A percentile compares a stretch with the other conserved stretches of the same genome.
Conservation (phyloP, 352 stramenopile species). For the Pythium brassicae region DNA sequence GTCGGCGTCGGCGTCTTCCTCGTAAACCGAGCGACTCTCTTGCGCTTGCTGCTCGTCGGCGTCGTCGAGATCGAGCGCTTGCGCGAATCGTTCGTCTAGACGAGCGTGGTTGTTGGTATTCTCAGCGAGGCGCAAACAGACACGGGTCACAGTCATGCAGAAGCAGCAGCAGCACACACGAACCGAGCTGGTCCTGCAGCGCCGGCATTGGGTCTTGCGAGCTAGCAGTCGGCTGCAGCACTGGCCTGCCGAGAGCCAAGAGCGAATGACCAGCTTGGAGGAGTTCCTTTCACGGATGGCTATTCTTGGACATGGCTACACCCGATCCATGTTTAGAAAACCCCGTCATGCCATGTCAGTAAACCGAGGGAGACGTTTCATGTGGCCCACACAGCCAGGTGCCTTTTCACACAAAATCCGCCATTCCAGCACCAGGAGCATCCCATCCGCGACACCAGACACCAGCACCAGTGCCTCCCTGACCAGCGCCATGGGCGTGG, state of each 20-base stretch:
- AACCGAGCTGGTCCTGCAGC: slow-evolving; percentile 41
- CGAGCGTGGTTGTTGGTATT: not conserved
- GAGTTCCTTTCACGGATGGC: no score
- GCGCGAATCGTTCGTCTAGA: slow-evolving; percentile 39
- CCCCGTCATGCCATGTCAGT: no score
- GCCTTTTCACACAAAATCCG: no score
- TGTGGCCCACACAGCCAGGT: no score
- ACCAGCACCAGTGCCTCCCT: not conserved
- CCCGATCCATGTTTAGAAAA: no score
- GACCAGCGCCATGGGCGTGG: not conserved
- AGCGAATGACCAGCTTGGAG: not conserved
- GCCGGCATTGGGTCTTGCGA: slow-evolving; percentile 21
- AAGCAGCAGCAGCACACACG: not conserved
- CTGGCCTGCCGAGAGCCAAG: not conserved
- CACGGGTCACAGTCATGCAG: not conserved
- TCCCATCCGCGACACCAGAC: no score
- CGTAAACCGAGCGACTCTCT: slow-evolving; percentile 13
- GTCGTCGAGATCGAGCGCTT: slow-evolving; percentile 28
- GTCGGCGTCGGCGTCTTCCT: slow-evolving; percentile 7
- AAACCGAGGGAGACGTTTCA: no score
- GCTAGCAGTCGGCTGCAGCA: not conserved
- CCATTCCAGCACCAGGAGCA: no score
- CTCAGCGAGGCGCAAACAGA: not conserved
- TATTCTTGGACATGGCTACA: no score
- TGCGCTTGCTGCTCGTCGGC: slow-evolving; percentile 20